A percentile compares a stretch with the other conserved stretches of the same genome.
Conservation (phyloP, 352 stramenopile species). For the Globisporangium spiculum region DNA sequence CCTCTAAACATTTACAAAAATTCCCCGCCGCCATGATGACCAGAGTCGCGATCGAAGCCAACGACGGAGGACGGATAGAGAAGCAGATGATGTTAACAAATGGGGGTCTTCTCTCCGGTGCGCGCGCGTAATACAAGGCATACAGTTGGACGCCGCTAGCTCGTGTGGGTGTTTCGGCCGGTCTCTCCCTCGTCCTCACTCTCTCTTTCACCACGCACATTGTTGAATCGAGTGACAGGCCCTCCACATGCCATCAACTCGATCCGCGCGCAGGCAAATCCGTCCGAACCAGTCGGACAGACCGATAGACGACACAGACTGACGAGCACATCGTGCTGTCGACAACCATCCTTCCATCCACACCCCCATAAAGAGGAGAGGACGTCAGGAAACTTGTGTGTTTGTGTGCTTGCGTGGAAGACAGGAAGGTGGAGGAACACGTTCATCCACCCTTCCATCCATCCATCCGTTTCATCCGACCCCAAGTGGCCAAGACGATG, state of each 20-base stretch:
- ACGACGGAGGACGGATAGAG: constrained; percentile 68
- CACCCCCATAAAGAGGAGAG: background rate
- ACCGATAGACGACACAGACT: background rate
- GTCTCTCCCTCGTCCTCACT: constrained; percentile 13
- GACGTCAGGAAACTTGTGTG: constrained; percentile 1
- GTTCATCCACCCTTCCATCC: background rate
- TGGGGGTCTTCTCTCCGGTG: constrained; percentile 25
- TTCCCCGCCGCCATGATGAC: constrained; percentile 14
- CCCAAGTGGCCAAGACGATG: constrained; percentile 6
- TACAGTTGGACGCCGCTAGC: constrained; percentile 10
- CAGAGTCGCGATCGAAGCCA: constrained; percentile 19
- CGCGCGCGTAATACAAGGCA: constrained; percentile 20
- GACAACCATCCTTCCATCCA: background rate
- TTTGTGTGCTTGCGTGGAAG: constrained; percentile 3
- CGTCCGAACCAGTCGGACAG: background rate
- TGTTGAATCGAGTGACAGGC: background rate
- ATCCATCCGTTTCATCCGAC: background rate
- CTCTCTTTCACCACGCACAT: background rate
- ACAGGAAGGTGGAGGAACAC: background rate
- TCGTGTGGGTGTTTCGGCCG: constrained; percentile 6
- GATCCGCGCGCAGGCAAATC: constrained; percentile 7
- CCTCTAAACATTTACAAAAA: constrained; percentile 72
- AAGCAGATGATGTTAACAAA: constrained; percentile 82
- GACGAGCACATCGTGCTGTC: constrained; percentile 4
- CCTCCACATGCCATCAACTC: constrained; percentile 8